Evolutionary conservation across 257 asterid genomes (phyloP), one percentile per base, ranked within the genome.

Genomic region (Anisodus tanguticus): DNA sequence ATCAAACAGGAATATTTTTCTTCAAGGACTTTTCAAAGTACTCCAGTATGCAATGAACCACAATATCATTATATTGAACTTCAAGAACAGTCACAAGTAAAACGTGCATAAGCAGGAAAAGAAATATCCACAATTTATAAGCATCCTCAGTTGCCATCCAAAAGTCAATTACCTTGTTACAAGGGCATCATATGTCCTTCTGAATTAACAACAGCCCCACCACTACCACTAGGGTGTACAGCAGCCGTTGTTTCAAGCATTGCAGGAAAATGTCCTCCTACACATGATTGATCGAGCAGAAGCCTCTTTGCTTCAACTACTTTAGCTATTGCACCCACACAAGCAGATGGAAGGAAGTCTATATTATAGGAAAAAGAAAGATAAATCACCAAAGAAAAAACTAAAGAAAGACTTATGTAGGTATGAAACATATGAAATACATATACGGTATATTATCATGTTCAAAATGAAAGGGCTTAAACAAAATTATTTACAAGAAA

Each of bases 201-300:
- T 70, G 94, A 90, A 90, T 93, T 92, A 83, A 96, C 94, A 84
- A 96, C 97, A 81, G 99, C 98, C 74, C 99, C 99, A 68, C 99
- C 99, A 84, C 99, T 94, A 70, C 99, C 93, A 86, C 99, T 98
- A 82, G 99, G 97, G 88, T 96, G 98, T 80, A 97, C 98, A 39
- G 99, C 95, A 45, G 98, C 99, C n/a, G 99, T 97, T 79, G 99
- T 95, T 90, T 97, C 97, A 62, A 97, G 92, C 98, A 97, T 95
- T 85, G 97, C 99, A 22, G 98, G 97, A 87, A 91, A 92, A 39
- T 80, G 84, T 59, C 88, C 90, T 16, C 88, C 72, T 74, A 37
- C 81, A 83, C 80, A 81, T 88, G 86, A 79, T 80, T 77, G 86
- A 74, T 80, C 45, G 71, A 66, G 86, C 58, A 81, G 83, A 79